Evolutionary conservation across 257 asterid species (phyloP), one percentile per base, ranked within the genome.

Genomic region (Solanum stenotomum): DNA sequence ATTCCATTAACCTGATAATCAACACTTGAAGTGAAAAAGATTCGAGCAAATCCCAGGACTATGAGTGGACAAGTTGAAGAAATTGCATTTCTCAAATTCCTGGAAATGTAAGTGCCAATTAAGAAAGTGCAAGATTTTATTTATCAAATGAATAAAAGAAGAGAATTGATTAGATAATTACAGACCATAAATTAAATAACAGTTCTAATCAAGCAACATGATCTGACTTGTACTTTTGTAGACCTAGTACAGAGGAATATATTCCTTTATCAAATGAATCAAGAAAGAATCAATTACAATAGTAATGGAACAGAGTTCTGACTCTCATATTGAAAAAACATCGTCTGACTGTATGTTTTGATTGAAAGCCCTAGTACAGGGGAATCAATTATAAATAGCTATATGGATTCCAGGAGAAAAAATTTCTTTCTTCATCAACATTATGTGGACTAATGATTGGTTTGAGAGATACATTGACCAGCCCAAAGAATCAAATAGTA

Each of bases 41-140:
- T 95, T 79, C 98, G 95, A 85, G 95, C 98, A 93, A 95, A 92
- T 16, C 99, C 98, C 90, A 97, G 91, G 87, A 97, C 63, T 87
- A 95, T 92, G 75, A 96, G 93, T 78, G 98, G 98, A 87, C 96
- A 91, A 87, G 94, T 92, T 37, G 98, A 95, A 75, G 89, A 88
- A 56, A 94, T 85, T 83, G 93, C 94, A 88, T 84, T 89, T 92
- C 91, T 88, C 90, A 91, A 61, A 86, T 92, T 91, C 96, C 98
- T 97, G 91, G 87, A 88, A 86, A 84, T 44, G 16, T 22, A 68
- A 81, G 85, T 44, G 40, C 15, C 37, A 44, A 44, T 25, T 8
- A 81, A 81, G 27, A 44, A 81, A 81, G 27, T 81, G 85, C 40
- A 31, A 27, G 6, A 9, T 44, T 79, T 38, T 27, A n/a, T 81